A percentile compares a stretch with the other conserved stretches of the same genome.
Evolutionary conservation across 202 grass and related monocot species (phyloP).

Genomic region (Brachypodium distachyon): DNA sequence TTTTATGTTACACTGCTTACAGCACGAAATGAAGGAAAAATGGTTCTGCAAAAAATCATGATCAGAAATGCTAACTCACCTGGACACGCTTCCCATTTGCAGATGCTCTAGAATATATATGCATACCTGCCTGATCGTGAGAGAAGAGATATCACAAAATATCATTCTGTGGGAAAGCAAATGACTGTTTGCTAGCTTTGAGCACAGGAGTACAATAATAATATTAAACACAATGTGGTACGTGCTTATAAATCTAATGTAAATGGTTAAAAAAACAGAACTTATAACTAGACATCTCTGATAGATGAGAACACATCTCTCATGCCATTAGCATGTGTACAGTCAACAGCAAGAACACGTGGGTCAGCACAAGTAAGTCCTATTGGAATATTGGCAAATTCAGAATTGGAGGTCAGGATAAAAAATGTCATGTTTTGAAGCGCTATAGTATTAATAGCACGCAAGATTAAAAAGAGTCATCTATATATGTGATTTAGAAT

Average conservation of each 20-base stretch:
- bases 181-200: not conserved
- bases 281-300: not conserved
- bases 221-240: not conserved
- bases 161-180: not conserved
- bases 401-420: not conserved
- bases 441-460: not conserved
- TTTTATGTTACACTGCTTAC: conserved; percentile 2
- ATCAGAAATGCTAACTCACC: conserved; percentile 41
- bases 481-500: not conserved
- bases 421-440: not conserved
- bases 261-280: not conserved
- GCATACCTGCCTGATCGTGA: conserved; percentile 85
- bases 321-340: not conserved
- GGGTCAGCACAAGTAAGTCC: not conserved
- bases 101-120: conserved; percentile 93
- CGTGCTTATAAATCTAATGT: not conserved
- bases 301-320: not conserved
- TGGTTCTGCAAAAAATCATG: not conserved
- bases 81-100: conserved; percentile 91
- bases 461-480: not conserved
- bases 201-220: not conserved
- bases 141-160: conserved; percentile 7
- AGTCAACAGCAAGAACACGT: not conserved
- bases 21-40: not conserved
- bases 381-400: not conserved